Evolutionary conservation across 306 rosid genomes (phyloP).

Genomic region (Mimosa pudica): DNA sequence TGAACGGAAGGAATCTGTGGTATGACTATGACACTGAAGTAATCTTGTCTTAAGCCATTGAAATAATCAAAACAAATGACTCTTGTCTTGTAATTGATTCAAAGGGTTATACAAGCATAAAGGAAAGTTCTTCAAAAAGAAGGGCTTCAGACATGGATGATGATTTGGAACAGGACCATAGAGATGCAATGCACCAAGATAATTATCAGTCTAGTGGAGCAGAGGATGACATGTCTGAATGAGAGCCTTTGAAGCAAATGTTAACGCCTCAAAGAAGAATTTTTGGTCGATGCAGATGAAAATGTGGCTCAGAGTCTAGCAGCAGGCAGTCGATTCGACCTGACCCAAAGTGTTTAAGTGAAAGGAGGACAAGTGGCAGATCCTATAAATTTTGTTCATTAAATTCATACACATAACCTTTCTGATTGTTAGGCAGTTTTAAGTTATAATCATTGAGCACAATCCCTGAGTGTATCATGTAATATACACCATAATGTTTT

Average conservation of each 20-base stretch:
- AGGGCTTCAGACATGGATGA: constrained; percentile 65
- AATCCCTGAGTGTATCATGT: background rate
- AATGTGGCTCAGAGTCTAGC: constrained; percentile 26
- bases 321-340: constrained; percentile 24
- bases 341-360: constrained; percentile 28
- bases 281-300: constrained; percentile 27
- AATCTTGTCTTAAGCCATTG: constrained; percentile 11
- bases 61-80: background rate
- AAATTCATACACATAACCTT: constrained; percentile 32
- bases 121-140: constrained; percentile 54
- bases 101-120: constrained; percentile 64
- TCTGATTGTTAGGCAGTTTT: constrained; percentile 47
- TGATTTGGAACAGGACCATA: constrained; percentile 61
- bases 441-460: background rate
- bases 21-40: constrained; percentile 50
- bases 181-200: constrained; percentile 58
- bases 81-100: constrained; percentile 35
- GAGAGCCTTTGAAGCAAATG: constrained; percentile 43
- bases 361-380: constrained; percentile 24
- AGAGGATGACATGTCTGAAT: constrained; percentile 89
- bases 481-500: background rate
- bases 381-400: constrained; percentile 32
- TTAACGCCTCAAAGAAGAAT: constrained; percentile 30
- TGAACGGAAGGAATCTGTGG: constrained; percentile 82
- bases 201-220: constrained; percentile 76